Conservation (phyloP, 2,329 filamentous ascomycete species). For the Diaporthe citri region DNA sequence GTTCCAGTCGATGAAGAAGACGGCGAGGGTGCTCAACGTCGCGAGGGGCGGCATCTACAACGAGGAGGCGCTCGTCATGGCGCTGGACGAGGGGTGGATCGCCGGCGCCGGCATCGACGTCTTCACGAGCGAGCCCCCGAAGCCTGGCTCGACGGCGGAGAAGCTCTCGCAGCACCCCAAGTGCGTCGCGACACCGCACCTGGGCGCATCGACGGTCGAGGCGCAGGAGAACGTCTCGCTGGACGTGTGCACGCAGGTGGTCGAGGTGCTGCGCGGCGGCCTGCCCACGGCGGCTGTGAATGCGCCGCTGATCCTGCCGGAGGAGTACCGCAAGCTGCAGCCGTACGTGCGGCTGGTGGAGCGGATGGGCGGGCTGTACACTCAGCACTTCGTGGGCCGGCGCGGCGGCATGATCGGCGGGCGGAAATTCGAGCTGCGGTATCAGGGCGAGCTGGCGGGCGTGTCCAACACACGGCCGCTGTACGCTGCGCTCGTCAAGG, state of each 20-base stretch:
- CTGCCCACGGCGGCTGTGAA: conserved; percentile 84
- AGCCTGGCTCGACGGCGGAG: conserved; percentile 66
- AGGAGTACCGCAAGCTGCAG: conserved; percentile 82
- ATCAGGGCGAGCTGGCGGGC: conserved; percentile 79
- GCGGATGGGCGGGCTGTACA: conserved; percentile 83
- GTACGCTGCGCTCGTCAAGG: conserved; percentile 83
- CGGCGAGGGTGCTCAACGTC: conserved; percentile 82
- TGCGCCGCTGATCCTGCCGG: conserved; percentile 82
- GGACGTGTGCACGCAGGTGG: conserved; percentile 85
- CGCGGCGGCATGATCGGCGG: conserved; percentile 65
- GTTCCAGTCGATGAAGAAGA: conserved; percentile 78
- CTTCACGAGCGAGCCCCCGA: conserved; percentile 80
- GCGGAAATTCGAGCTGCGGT: conserved; percentile 80
- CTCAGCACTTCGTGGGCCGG: conserved; percentile 74
- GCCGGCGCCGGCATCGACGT: conserved; percentile 85
- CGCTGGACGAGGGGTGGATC: conserved; percentile 77
- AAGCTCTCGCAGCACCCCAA: conserved; percentile 76
- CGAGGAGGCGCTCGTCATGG: conserved; percentile 77
- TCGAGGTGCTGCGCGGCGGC: conserved; percentile 78
- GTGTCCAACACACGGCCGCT: conserved; percentile 83
- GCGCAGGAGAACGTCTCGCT: conserved; percentile 87
- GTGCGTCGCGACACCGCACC: conserved; percentile 82
- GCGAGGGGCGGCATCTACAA: conserved; percentile 86
- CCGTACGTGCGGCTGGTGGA: conserved; percentile 83
- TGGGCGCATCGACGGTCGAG: conserved; percentile 84